Evolutionary conservation across 768 basidiomycete species (phyloP), one percentile per base, ranked within the genome.

Genomic region (Steccherinum ochraceum): DNA sequence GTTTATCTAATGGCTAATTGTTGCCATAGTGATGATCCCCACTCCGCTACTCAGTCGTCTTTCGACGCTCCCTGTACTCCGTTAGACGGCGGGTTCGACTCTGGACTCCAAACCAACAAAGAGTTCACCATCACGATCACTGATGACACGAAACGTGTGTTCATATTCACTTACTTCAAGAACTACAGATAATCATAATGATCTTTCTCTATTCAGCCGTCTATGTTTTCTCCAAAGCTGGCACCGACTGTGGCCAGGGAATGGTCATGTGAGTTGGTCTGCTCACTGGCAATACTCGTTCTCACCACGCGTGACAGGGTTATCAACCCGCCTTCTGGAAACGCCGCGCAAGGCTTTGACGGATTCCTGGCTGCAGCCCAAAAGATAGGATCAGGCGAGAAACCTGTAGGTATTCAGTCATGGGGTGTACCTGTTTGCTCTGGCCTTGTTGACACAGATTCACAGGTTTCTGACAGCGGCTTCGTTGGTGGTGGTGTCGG

Each of bases 141-240:
- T 12, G 71, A 73, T 53, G 70, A 69, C 56, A 67, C 68, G 0
- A 57, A 71, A 26, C 76, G 76, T 77, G 58, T 54, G 73, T 63
- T 63, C 16, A 19, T 52, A 21, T 18, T 18, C n/a, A n/a, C 62
- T n/a, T 4, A 10, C 4, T 18, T 11, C 25, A 11, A 21, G 40
- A 5, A n/a, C 12, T 30, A 44, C 30, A 24, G 18, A 12, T 26
- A 21, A 12, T 20, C 3, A 21, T 13, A 23, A 3, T 43, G 12
- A 2, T 44, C 12, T 4, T 10, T 35, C 1, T 42, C 21, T 2
- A 39, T 7, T 10, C 49, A 78, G 75, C 76, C 18, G 73, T 78
- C 45, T 79, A 74, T 73, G 77, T 73, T 73, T 71, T 73, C 56
- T 78, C 76, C 67, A 74, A 77, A 60, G 67, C 72, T 58, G 52